phyloP scores from a whole-genome alignment of 1,284 basidiomycete genomes.

The Malassezia caprae region DNA sequence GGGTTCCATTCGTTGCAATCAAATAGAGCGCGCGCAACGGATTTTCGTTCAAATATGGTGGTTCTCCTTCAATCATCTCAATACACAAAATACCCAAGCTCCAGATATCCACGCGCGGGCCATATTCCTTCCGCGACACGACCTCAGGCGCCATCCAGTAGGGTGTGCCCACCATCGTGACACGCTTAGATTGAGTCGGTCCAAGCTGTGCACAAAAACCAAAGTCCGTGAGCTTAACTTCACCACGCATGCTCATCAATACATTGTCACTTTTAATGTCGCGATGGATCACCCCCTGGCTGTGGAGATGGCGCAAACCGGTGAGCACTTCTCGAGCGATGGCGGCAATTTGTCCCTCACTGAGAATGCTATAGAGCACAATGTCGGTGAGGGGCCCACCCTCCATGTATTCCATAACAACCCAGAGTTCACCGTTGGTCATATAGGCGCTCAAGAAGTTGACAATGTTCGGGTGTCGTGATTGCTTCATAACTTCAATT shows the following conservation, averaged over 20 bases:
- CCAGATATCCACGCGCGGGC: constrained; percentile 98
- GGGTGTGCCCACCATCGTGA: constrained; percentile 99
- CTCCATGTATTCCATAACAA: constrained; percentile 99
- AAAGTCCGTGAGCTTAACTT: constrained; percentile 98
- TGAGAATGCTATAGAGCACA: constrained; percentile 93
- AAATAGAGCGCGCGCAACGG: constrained; percentile 88
- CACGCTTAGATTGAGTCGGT: constrained; percentile 80
- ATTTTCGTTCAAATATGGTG: constrained; percentile 93
- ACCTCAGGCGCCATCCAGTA: constrained; percentile 99
- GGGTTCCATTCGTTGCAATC: constrained; percentile 97
- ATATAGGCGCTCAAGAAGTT: constrained; percentile 98
- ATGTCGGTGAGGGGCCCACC: constrained; percentile 81
- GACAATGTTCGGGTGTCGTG: constrained; percentile 92
- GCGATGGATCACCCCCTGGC: constrained; percentile 88
- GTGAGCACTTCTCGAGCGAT: constrained; percentile 81
- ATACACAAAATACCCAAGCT: constrained; percentile 97
- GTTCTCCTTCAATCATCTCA: constrained; percentile 99
- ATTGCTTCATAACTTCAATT: constrained; percentile 95
- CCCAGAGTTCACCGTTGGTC: constrained; percentile 95
- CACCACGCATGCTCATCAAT: constrained; percentile 76
- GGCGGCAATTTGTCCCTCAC: constrained; percentile 79
- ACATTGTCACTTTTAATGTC: constrained; percentile 99
- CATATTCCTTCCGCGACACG: constrained; percentile 95
- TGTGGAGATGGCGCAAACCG: constrained; percentile 81
- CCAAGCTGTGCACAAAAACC: constrained; percentile 97